Conservation (phyloP, 176 grass and related monocot species). For the Triticum turgidum region DNA sequence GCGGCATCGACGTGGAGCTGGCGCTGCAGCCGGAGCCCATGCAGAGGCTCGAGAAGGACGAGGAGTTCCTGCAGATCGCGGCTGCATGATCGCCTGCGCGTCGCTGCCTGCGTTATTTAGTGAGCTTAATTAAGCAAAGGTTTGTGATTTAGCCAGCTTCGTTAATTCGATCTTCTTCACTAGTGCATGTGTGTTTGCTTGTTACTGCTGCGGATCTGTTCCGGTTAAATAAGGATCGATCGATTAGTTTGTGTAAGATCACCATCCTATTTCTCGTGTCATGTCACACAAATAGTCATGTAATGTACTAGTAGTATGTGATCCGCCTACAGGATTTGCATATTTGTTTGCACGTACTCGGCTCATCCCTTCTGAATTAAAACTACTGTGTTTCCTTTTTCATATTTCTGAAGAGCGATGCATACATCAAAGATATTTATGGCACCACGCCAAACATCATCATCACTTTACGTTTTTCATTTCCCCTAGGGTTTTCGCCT, state of each 20-base stretch:
- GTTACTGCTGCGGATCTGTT: not conserved
- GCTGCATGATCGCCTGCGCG: not conserved
- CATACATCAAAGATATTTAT: too few species aligned
- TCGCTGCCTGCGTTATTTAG: not conserved
- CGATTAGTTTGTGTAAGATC: not conserved
- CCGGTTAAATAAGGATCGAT: not conserved
- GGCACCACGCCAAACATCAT: too few species aligned
- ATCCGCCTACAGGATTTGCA: not conserved
- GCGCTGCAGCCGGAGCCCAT: constrained; percentile 79
- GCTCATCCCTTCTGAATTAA: not conserved
- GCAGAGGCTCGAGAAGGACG: constrained; percentile 66
- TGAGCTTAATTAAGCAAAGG: not conserved
- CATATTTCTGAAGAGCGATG: too few species aligned
- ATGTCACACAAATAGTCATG: not conserved
- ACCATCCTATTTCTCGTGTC: not conserved
- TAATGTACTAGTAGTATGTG: not conserved
- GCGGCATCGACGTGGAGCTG: constrained; percentile 91
- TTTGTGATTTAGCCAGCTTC: not conserved
- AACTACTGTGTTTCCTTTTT: too few species aligned
- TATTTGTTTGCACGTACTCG: not conserved
- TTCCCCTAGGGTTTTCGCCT: too few species aligned
- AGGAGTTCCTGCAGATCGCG: constrained; percentile 40
- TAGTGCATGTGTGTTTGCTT: not conserved
- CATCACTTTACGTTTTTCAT: too few species aligned
- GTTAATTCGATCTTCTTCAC: not conserved